Conservation (phyloP, 768 basidiomycete genomes). For the Mycena maculata region DNA sequence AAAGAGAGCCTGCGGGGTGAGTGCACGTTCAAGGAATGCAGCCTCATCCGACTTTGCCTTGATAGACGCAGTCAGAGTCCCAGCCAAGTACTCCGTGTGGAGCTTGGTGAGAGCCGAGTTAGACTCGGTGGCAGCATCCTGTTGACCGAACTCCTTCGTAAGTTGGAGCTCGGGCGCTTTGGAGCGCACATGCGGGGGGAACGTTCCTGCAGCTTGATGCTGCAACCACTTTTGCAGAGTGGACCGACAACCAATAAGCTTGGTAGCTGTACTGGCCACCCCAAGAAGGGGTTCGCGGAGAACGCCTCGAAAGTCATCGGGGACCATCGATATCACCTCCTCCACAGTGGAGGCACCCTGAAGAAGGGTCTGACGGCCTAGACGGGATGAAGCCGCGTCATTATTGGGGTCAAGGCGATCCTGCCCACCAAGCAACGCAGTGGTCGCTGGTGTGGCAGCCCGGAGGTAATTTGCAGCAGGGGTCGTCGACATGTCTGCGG, state of each 20-base stretch:
- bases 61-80: too few species aligned
- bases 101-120: too few species aligned
- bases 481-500: neutral
- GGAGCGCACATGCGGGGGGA: too few species aligned
- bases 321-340: slow-evolving; percentile 25
- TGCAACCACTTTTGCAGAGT: slow-evolving; percentile 12
- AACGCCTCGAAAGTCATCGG: slow-evolving; percentile 23
- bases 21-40: too few species aligned
- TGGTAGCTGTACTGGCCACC: neutral
- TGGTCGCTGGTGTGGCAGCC: neutral
- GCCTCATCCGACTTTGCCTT: too few species aligned
- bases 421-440: neutral
- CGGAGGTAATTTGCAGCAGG: neutral
- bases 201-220: slow-evolving; percentile 21
- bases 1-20: too few species aligned
- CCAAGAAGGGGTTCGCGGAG: slow-evolving; percentile 22
- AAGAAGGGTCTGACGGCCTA: neutral
- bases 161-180: too few species aligned
- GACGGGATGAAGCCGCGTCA: slow-evolving; percentile 1
- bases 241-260: neutral
- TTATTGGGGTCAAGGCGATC: neutral
- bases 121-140: too few species aligned
- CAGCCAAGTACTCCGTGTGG: too few species aligned
- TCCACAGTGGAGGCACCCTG: slow-evolving; percentile 23
- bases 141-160: too few species aligned